Evolutionary conservation across 345 rosid species (phyloP), one percentile per base, ranked within the genome.

Genomic region (Conringia planisiliqua): DNA sequence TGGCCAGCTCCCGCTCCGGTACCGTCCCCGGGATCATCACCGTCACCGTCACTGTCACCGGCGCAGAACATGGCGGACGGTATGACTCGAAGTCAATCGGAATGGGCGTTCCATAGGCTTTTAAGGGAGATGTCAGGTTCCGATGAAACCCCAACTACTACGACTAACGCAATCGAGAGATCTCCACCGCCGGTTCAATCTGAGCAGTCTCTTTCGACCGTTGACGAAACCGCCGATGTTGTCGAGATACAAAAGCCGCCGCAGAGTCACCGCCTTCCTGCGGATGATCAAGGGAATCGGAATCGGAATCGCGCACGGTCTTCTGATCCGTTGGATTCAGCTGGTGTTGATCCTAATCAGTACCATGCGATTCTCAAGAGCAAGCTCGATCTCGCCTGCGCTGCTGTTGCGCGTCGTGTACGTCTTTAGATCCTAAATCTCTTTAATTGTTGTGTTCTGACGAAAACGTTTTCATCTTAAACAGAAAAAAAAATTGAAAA

Each of bases 311-410:
- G 68, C 57, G 47, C 72, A 55, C 62, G 56, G 7, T 60, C 74
- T 18, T 68, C 79, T 59, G 79, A 68, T 76, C 60, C 80, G 50
- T 42, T 68, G 57, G 74, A 61, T 75, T 68, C 64, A 54, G 77
- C 39, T 42, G 66, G 2, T 4, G 73, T 72, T 20, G 85, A 82
- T 68, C 61, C 85, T 35, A 90, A 85, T 27, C 87, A 83, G 62
- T 76, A 81, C 74, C 89, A 55, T 13, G 90, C 86, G 79, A 59
- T 82, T 76, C 97, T 94, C 81, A 87, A 87, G 73, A 82, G 72
- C 78, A 83, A 85, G 76, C 97, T 91, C 52, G 85, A 94, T 65
- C 86, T 82, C 4, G 93, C 93, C 18, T 88, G 98, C 46, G 95
- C 96, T 65, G 97, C 92, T 54, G 91, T 80, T 44, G 82, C 82